Base-by-base conservation (phyloP, 2,329 filamentous ascomycete species). In the Sarocladium oryzae region DNA sequence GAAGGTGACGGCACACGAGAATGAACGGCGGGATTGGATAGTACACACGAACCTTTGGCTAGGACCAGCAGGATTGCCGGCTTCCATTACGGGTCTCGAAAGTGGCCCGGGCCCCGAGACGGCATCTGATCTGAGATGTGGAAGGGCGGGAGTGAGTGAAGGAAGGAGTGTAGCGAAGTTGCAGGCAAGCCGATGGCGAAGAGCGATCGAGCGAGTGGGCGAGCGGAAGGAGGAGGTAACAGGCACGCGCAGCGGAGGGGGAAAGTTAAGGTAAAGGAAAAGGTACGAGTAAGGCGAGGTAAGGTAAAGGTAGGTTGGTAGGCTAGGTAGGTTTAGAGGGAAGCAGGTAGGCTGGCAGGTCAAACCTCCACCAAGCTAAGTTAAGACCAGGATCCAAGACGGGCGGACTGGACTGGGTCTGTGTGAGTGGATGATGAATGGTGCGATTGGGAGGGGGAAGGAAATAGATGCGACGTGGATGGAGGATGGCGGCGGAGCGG, bases 1-100 rank as follows among this genome's bases (percentile, higher is more conserved):
- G 51, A 57, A 55, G 57, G 57, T 57, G 55, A 36, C 10, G 11
- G 6, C 5, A 40, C 16, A 57, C 59, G 54, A 56, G 52, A 53
- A 53, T n/a, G 37, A 51, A 51, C 48, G 45, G 36, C 54, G 53
- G 50, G 40, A 43, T 53, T 56, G 56, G 57, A 55, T 58, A 58
- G 58, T 51, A 60, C 56, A 60, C 56, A 67, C 66, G 65, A 56
- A 67, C 66, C 66, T 69, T 64, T 63, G 63, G 58, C 62, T 45
- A 20, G 24, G 65, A 62, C 60, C 59, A 61, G 61, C 62, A 66
- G 64, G 60, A 58, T 67, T 66, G 63, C 59, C 63, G 62, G 63
- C 60, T 64, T 69, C 66, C 67, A 68, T 68, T 64, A 63, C 66
- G 66, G 61, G 65, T 64, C 63, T 63, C 51, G 51, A 51, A 18